Evolutionary conservation across 2,329 filamentous ascomycete genomes (phyloP).

Genomic region (Sphaerostilbella broomeana): DNA sequence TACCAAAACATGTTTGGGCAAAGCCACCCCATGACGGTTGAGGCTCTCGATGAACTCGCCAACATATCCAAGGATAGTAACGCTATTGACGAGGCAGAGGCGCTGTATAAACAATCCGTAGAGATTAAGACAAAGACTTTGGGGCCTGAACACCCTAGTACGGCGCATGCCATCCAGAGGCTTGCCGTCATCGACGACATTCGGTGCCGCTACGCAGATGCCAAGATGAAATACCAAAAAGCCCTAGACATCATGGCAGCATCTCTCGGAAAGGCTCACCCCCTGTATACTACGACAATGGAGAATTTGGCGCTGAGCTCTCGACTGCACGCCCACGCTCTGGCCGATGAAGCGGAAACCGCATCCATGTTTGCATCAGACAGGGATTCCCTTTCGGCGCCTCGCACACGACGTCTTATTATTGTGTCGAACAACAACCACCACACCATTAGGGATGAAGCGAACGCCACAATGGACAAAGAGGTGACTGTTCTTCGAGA

Average conservation of each 20-base stretch:
- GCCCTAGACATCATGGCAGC: conserved; percentile 19
- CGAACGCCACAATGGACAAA: conserved; percentile 3
- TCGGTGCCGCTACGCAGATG: conserved; percentile 17
- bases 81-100: conserved; percentile 24
- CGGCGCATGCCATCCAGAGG: conserved; percentile 20
- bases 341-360: conserved; percentile 9
- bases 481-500: conserved; percentile 13
- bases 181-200: conserved; percentile 23
- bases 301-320: conserved; percentile 21
- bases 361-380: conserved; percentile 3
- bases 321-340: conserved; percentile 13
- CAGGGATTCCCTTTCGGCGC: not conserved
- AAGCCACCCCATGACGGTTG: conserved; percentile 22
- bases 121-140: conserved; percentile 20
- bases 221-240: conserved; percentile 18
- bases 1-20: conserved; percentile 22
- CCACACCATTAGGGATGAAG: conserved; percentile 3
- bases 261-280: conserved; percentile 19
- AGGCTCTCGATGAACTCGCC: conserved; percentile 23
- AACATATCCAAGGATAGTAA: conserved; percentile 19
- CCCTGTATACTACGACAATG: conserved; percentile 19
- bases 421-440: conserved; percentile 4
- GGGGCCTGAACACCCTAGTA: conserved; percentile 19
- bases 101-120: conserved; percentile 20
- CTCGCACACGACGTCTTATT: conserved; percentile 5